Evolutionary conservation across 768 basidiomycete species (phyloP), one percentile per base, ranked within the genome.

Genomic region (Cystofilobasidium macerans): DNA sequence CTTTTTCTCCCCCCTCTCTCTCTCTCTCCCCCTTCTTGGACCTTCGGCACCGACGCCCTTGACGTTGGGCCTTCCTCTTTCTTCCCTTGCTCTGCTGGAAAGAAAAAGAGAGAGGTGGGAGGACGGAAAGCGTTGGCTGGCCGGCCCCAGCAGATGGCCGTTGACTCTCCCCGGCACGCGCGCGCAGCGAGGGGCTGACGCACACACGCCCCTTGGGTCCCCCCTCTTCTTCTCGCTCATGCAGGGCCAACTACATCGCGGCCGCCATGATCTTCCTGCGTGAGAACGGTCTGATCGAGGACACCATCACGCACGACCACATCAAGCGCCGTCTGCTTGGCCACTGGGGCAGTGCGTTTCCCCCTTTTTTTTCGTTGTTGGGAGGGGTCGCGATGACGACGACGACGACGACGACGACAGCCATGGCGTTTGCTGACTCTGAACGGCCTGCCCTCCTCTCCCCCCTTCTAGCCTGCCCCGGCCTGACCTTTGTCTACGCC

Each of bases 191-290:
- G n/a, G n/a, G n/a, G n/a, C n/a, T n/a, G n/a, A n/a, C n/a, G n/a
- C n/a, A n/a, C n/a, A n/a, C n/a, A n/a, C n/a, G n/a, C n/a, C n/a
- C n/a, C n/a, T n/a, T n/a, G n/a, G n/a, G n/a, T n/a, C n/a, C n/a
- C n/a, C n/a, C n/a, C n/a, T 40, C 38, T 40, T 40, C 38, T 40
- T 8, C 20, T 2, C 18, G n/a, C 48, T 26, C 33, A 7, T 45
- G 26, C 26, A 65, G 64, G 22, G 72, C 73, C 26, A 73, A 75
- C 69, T 74, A 74, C 65, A 69, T 73, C 69, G 72, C 60, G 61
- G 73, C 69, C n/a, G 88, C 88, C 1, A 89, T 87, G 86, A 90
- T 92, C 69, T 93, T 89, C 78, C 78, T 94, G 65, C 84, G 82
- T 68, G 78, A 81, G 69, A 87, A 91, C 69, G 81, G 84, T 14